Conservation (phyloP, 148 eudicot species). For the Camellia sinensis region DNA sequence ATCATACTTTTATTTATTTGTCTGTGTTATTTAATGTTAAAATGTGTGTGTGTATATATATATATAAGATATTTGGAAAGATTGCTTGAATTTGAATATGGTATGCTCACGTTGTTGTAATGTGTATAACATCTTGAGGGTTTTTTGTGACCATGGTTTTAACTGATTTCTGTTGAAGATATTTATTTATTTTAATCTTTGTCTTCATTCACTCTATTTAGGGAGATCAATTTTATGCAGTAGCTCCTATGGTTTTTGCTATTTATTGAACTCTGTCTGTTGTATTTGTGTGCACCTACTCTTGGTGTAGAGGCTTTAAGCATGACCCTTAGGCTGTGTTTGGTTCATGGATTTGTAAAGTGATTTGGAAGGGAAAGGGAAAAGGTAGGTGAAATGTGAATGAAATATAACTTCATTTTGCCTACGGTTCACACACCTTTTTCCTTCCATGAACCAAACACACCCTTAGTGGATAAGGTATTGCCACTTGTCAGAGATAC, state of each 20-base stretch:
- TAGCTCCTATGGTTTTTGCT: not conserved
- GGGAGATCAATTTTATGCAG: not conserved
- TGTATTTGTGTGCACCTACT: not conserved
- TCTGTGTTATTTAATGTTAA: not conserved
- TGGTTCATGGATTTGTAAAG: no score
- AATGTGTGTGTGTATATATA: not conserved
- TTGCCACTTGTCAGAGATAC: no score
- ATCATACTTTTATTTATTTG: not conserved
- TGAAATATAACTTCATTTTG: no score
- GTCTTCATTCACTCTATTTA: no score
- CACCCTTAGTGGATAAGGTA: not conserved
- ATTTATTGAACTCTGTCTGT: not conserved
- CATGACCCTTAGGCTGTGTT: no score
- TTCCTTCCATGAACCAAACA: no score
- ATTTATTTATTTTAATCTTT: not conserved
- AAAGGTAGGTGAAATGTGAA: no score
- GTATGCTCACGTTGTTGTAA: not conserved
- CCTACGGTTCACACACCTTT: no score
- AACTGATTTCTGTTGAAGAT: not conserved
- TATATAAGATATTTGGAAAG: not conserved
- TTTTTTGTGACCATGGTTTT: not conserved
- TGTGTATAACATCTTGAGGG: not conserved
- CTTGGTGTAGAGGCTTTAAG: no score
- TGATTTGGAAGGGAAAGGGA: no score
- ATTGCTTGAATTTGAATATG: not conserved